phyloP scores from a whole-genome alignment of 306 rosid species.

The Argentina anserina region DNA sequence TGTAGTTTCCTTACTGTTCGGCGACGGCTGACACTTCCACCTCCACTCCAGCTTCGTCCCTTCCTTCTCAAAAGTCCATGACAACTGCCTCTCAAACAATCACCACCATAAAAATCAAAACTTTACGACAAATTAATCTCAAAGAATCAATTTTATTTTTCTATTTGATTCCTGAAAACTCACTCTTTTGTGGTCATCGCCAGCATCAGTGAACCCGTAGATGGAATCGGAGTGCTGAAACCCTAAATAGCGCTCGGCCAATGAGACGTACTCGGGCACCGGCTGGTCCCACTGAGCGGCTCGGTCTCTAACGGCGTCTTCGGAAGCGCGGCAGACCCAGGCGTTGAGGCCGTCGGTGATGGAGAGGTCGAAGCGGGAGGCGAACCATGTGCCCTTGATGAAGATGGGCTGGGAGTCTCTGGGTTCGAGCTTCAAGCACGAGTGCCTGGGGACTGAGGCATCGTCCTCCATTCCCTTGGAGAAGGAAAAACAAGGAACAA shows the following conservation, averaged over 20 bases:
- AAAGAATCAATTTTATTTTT: not conserved
- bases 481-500: no score
- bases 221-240: conserved; percentile 65
- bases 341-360: conserved; percentile 65
- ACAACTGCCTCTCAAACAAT: conserved; percentile 42
- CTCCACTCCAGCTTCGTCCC: conserved; percentile 80
- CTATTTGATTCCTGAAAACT: not conserved
- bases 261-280: conserved; percentile 45
- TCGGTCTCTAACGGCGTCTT: conserved; percentile 63
- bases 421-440: conserved; percentile 61
- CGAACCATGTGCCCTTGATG: conserved; percentile 68
- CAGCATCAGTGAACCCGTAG: conserved; percentile 67
- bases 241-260: conserved; percentile 71
- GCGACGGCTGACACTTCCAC: conserved; percentile 73
- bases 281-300: conserved; percentile 95
- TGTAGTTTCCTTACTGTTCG: conserved; percentile 56
- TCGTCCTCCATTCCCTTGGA: not conserved
- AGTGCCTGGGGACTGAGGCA: conserved; percentile 27
- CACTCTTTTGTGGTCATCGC: conserved; percentile 64
- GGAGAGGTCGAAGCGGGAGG: conserved; percentile 55
- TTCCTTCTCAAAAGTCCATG: conserved; percentile 89
- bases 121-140: not conserved
- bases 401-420: conserved; percentile 40
- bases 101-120: not conserved
- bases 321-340: conserved; percentile 70